These are phyloP conservation scores for Pestalotiopsis sp. DNA, from an alignment of 2,329 filamentous ascomycete species.

Conservation along the genomic window DNA sequence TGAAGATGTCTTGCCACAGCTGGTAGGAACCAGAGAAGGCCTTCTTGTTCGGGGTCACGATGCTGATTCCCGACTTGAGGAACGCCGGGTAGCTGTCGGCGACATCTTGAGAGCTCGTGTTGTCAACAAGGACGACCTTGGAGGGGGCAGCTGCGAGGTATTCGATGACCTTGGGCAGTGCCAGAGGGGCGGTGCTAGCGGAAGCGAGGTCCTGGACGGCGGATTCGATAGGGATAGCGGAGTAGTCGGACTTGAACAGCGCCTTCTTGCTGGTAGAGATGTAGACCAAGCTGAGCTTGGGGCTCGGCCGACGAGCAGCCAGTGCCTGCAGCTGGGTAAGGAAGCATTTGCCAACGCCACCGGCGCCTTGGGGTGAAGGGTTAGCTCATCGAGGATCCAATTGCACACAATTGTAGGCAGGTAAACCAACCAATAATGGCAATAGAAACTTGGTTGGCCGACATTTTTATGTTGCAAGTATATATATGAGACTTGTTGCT, in stretches of 20 bases:
- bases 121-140: conserved; percentile 87
- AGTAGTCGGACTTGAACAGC: conserved; percentile 74
- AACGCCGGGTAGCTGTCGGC: conserved; percentile 83
- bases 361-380: conserved; percentile 67
- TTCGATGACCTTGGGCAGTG: conserved; percentile 70
- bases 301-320: conserved; percentile 65
- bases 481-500: conserved; percentile 33
- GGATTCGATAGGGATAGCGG: conserved; percentile 63
- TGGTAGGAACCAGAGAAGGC: conserved; percentile 82
- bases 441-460: conserved; percentile 51
- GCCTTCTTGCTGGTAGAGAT: conserved; percentile 85
- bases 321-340: conserved; percentile 77
- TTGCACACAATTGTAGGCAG: background rate
- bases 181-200: conserved; percentile 66
- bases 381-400: background rate
- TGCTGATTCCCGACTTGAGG: conserved; percentile 78
- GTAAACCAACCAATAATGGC: conserved; percentile 46
- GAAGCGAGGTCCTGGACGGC: conserved; percentile 65
- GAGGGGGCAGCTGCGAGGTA: conserved; percentile 79
- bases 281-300: conserved; percentile 78
- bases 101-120: conserved; percentile 88
- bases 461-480: conserved; percentile 23
- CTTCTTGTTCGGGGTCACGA: conserved; percentile 99
- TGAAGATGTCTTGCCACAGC: conserved; percentile 88
- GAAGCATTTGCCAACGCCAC: conserved; percentile 92